These are phyloP conservation scores for Musa itinerans DNA, from an alignment of 176 grass and related monocot genomes.

Conservation along the genomic window DNA sequence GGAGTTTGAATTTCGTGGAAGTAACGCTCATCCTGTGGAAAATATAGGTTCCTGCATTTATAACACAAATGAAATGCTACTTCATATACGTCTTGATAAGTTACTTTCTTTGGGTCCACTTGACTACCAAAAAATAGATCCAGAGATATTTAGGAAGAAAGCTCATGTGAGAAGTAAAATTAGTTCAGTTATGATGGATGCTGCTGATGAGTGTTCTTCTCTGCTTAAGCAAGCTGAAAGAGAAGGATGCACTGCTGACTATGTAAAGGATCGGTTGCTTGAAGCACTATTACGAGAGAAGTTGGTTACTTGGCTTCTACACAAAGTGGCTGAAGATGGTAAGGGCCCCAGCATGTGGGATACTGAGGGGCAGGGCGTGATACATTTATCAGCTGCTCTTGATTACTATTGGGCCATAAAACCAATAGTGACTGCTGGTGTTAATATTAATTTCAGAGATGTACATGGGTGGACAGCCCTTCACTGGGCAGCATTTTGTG, in stretches of 20 bases:
- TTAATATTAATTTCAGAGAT: conserved; percentile 96
- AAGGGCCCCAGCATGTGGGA: conserved; percentile 88
- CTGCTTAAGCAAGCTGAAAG: conserved; percentile 60
- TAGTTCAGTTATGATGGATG: conserved; percentile 61
- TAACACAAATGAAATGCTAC: conserved; percentile 77
- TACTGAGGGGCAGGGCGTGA: conserved; percentile 83
- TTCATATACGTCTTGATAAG: conserved; percentile 78
- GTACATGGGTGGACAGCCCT: conserved; percentile 92
- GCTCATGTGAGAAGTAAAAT: conserved; percentile 60
- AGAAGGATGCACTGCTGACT: conserved; percentile 27
- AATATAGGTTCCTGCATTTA: conserved; percentile 25
- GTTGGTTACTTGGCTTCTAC: conserved; percentile 71
- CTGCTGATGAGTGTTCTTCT: conserved; percentile 59
- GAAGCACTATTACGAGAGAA: conserved; percentile 82
- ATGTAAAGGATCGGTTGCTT: conserved; percentile 41
- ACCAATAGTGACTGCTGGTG: conserved; percentile 72
- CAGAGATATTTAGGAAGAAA: conserved; percentile 43
- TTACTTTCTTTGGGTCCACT: conserved; percentile 58
- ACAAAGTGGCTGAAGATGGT: conserved; percentile 70
- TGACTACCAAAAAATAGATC: conserved; percentile 38
- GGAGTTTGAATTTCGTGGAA: conserved; percentile 77
- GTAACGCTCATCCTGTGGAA: conserved; percentile 46
- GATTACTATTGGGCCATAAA: conserved; percentile 95
- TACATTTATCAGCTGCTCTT: conserved; percentile 92
- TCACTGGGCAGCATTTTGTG: conserved; percentile 92